phyloP scores from a whole-genome alignment of 352 stramenopile genomes.

The Globisporangium nunn region DNA sequence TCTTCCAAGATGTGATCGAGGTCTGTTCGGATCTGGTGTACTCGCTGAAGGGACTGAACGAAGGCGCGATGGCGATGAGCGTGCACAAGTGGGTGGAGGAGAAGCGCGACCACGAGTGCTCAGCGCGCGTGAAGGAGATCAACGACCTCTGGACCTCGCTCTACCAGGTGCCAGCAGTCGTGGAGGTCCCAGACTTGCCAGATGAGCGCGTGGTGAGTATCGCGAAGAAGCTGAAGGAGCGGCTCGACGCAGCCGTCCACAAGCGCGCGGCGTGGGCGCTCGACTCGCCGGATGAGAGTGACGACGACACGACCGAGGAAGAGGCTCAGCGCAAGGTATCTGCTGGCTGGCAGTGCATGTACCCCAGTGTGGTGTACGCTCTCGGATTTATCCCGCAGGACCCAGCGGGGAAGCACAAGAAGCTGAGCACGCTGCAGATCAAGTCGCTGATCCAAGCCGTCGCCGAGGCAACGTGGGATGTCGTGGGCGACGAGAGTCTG shows the following conservation, averaged over 20 bases:
- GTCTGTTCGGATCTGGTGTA: conserved; percentile 86
- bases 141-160: conserved; percentile 67
- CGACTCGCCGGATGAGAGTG: conserved; percentile 3
- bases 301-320: conserved; percentile 4
- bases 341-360: conserved; percentile 50
- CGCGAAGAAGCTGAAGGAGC: conserved; percentile 31
- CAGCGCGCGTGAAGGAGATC: conserved; percentile 60
- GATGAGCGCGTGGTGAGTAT: conserved; percentile 42
- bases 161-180: conserved; percentile 53
- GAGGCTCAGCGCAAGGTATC: conserved; percentile 14
- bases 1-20: conserved; percentile 83
- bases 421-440: conserved; percentile 75
- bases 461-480: conserved; percentile 59
- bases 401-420: conserved; percentile 34
- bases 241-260: conserved; percentile 31
- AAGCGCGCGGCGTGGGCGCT: conserved; percentile 68
- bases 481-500: conserved; percentile 41
- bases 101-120: conserved; percentile 57
- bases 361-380: conserved; percentile 60
- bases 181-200: conserved; percentile 56
- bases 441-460: conserved; percentile 82
- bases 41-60: conserved; percentile 51
- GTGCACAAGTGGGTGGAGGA: conserved; percentile 84
- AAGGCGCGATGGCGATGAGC: conserved; percentile 84
- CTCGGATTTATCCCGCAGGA: conserved; percentile 57